These are phyloP conservation scores for Psidium friedrichsthalianum DNA, from an alignment of 345 rosid species.

Conservation along the genomic window DNA sequence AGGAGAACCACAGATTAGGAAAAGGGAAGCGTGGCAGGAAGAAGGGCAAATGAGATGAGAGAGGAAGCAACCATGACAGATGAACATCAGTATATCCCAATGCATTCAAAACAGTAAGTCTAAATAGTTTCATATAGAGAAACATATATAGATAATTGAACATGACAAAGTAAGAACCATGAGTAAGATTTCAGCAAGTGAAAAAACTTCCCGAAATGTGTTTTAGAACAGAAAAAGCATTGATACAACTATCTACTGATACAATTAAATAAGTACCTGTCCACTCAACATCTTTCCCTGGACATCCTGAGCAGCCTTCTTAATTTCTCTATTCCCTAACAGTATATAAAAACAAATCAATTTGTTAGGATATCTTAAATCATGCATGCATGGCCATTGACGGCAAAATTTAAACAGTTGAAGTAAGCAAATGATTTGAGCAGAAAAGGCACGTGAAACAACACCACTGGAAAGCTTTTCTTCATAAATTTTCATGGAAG, in stretches of 20 bases:
- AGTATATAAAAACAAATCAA: background rate
- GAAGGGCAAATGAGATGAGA: background rate
- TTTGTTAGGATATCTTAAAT: background rate
- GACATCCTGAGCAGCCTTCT: conserved; percentile 79
- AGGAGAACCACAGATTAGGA: background rate
- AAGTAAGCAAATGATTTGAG: background rate
- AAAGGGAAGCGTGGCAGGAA: background rate
- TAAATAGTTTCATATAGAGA: background rate
- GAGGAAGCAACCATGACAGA: background rate
- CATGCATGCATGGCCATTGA: background rate
- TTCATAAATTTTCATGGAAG: background rate
- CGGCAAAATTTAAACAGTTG: background rate
- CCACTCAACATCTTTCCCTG: conserved; percentile 68
- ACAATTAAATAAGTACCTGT: conserved; percentile 33
- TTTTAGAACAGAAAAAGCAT: background rate
- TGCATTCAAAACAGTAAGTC: background rate
- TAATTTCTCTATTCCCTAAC: conserved; percentile 90
- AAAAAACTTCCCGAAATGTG: background rate
- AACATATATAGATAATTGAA: background rate
- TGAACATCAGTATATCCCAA: background rate
- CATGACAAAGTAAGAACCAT: background rate
- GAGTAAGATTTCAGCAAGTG: background rate
- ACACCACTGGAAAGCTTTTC: background rate
- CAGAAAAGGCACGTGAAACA: background rate
- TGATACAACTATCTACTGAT: background rate